These are phyloP conservation scores for Exophiala lecanii-corni DNA, from an alignment of 2,329 filamentous ascomycete species.

Conservation along the genomic window DNA sequence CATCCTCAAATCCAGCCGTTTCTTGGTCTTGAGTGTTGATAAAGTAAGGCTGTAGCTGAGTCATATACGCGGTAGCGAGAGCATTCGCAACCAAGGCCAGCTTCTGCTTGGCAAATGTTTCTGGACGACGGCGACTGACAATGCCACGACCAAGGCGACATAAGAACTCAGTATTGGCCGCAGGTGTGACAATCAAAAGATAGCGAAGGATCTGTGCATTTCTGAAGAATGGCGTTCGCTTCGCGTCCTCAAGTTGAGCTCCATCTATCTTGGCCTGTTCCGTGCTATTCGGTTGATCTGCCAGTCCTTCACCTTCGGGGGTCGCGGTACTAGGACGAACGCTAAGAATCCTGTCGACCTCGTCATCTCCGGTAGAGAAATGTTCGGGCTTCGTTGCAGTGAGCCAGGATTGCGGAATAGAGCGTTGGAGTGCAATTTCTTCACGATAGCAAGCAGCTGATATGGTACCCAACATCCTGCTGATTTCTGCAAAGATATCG, in stretches of 20 bases:
- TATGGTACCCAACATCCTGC: constrained; percentile 70
- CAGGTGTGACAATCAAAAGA: constrained; percentile 72
- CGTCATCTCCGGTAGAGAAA: constrained; percentile 35
- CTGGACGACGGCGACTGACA: constrained; percentile 67
- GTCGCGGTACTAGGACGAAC: constrained; percentile 13
- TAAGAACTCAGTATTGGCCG: constrained; percentile 77
- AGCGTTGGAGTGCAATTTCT: constrained; percentile 68
- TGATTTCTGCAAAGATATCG: constrained; percentile 73
- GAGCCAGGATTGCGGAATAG: constrained; percentile 62
- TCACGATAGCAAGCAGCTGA: constrained; percentile 80
- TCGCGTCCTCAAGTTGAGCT: constrained; percentile 30
- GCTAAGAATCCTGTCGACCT: constrained; percentile 36
- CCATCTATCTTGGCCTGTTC: constrained; percentile 23
- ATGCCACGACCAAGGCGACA: constrained; percentile 80
- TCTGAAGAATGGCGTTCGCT: constrained; percentile 50
- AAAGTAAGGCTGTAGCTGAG: constrained; percentile 56
- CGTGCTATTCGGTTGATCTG: constrained; percentile 10
- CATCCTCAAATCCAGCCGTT: constrained; percentile 42
- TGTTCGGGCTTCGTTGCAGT: constrained; percentile 41
- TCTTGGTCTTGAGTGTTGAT: constrained; percentile 39
- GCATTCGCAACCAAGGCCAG: constrained; percentile 60
- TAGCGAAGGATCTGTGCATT: constrained; percentile 76
- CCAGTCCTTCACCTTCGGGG: not conserved
- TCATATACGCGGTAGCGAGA: constrained; percentile 65
- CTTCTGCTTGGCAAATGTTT: constrained; percentile 59